Base-by-base conservation (phyloP, 2,329 filamentous ascomycete species). In the Scedosporium minutisporum region DNA sequence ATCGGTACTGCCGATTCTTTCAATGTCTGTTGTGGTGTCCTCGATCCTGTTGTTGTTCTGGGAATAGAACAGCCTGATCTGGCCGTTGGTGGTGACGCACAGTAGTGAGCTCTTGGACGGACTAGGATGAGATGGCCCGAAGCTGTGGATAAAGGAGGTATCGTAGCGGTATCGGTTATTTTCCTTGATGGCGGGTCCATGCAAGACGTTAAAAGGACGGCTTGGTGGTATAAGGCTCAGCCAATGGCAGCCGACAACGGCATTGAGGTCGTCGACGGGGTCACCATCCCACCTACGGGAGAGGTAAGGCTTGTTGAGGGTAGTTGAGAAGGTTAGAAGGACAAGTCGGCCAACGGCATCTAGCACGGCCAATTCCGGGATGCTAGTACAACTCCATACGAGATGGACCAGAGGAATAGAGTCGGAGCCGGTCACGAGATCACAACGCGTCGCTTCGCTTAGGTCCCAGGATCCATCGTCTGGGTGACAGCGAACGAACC, bases 161-260 rank as follows among this genome's bases (percentile, higher is more conserved):
- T 88, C 84, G 68, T 91, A 93, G 9, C 80, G 80, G 80, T 92
- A 96, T 48, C 82, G 75, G 25, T 78, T 78, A 60, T 81, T 79
- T 46, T 82, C 78, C 66, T 85, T 88, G n/a, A 82, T 77, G 7
- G 87, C 88, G 27, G 87, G 87, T 1, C 87, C 83, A 66, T 85
- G 78, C 58, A 80, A 70, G 58, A 80, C 69, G 65, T 80, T 77
- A 67, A 78, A 80, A 4, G 78, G 74, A 67, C 76, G 74, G 68
- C 71, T 71, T n/a, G 71, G 69, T 3, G 82, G 79, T 29, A 82
- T 77, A 25, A 87, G 78, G n/a, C 81, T 78, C 62, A 97, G 78
- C 95, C 95, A 99, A 74, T 91, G 89, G 71, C 91, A 83, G 3
- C 93, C 95, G 6, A 96, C 90, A 4, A 96, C 79, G 59, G 87